Percentiles rank a stretch among this genome's conserved stretches.
Conservation (phyloP, 805 yeast species). For the Sugiyamaella americana region DNA sequence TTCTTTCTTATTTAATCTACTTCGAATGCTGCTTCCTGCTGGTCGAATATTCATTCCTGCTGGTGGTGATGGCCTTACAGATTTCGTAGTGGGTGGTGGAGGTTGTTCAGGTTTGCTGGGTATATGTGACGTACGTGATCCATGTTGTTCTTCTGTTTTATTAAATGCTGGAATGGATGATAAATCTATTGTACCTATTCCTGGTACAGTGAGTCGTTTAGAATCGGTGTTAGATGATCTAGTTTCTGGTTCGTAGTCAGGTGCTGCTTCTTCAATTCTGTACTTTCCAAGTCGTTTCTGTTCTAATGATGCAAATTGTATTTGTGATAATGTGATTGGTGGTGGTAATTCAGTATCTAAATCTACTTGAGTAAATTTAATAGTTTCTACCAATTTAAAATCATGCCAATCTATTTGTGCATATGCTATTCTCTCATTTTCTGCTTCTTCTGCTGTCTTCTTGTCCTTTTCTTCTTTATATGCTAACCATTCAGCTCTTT, state of each 20-base stretch:
- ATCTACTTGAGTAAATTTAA: conserved; percentile 51
- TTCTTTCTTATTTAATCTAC: conserved; percentile 25
- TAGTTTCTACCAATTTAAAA: conserved; percentile 62
- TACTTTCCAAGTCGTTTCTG: conserved; percentile 38
- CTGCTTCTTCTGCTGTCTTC: conserved; percentile 33
- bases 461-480: conserved; percentile 34
- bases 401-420: conserved; percentile 87
- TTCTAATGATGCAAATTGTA: conserved; percentile 56
- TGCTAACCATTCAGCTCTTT: conserved; percentile 50
- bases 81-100: background rate
- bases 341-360: conserved; percentile 43
- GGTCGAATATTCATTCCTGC: conserved; percentile 51
- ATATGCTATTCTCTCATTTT: conserved; percentile 45
- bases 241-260: conserved; percentile 29
- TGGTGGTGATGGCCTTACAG: background rate
- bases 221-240: background rate
- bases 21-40: conserved; percentile 63
- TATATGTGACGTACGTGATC: background rate
- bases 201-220: background rate
- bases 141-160: background rate
- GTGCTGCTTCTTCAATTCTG: conserved; percentile 40
- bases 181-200: background rate
- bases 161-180: background rate
- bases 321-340: conserved; percentile 50
- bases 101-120: too few species aligned